A percentile compares a stretch with the other conserved stretches of the same genome.
Evolutionary conservation across 345 rosid species (phyloP).

Genomic region (Aegle marmelos): DNA sequence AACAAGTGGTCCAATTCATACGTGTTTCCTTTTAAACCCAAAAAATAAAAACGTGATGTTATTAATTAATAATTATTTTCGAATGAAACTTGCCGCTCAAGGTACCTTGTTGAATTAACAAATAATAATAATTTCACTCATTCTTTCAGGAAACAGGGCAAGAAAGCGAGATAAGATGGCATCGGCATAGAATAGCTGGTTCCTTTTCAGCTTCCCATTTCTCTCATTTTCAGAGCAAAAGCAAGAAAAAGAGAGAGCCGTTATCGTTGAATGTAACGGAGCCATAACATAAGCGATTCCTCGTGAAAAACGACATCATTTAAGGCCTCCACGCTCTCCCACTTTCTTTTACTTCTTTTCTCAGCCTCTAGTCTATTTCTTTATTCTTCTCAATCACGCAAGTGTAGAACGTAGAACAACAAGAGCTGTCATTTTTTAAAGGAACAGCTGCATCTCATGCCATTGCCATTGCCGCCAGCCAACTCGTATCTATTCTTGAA

Average conservation of each 20-base stretch:
- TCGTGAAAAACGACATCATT: constrained; percentile 11
- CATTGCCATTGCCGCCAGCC: neutral
- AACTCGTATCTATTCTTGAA: too few relatives aligned
- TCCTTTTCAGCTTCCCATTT: neutral
- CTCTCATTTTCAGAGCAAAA: neutral
- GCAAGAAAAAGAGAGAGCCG: neutral
- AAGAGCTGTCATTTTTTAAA: neutral
- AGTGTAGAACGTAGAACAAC: neutral
- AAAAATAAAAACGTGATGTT: too few relatives aligned
- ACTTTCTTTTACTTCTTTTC: neutral
- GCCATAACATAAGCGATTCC: neutral
- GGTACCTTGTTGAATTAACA: constrained; percentile 8
- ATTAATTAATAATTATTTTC: too few relatives aligned
- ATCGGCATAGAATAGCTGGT: too few relatives aligned
- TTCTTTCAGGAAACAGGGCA: neutral
- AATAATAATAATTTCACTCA: constrained; percentile 7
- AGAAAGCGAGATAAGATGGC: neutral
- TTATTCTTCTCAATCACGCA: neutral
- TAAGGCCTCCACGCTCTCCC: constrained; percentile 3
- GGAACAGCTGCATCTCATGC: neutral
- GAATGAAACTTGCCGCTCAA: too few relatives aligned
- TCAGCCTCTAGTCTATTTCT: neutral
- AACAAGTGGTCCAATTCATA: constrained; percentile 1
- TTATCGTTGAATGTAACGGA: neutral
- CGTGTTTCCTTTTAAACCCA: neutral